Conservation (phyloP, 345 rosid species). For the Pistacia integerrima region DNA sequence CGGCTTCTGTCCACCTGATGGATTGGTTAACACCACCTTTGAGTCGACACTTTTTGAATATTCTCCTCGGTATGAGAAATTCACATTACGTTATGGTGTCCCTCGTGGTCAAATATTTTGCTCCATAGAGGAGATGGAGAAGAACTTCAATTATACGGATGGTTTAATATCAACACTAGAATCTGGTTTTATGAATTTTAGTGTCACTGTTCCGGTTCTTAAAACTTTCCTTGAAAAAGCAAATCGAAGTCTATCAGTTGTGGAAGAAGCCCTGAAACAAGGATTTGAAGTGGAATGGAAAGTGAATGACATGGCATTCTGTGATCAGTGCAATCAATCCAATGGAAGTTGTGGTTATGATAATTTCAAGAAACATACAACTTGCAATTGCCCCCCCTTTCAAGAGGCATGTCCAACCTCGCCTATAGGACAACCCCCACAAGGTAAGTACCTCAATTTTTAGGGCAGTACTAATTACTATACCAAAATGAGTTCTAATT, state of each 20-base stretch:
- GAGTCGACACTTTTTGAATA: conserved; percentile 11
- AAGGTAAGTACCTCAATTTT: background rate
- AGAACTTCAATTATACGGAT: background rate
- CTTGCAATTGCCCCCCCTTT: background rate
- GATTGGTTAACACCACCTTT: background rate
- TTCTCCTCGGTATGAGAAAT: background rate
- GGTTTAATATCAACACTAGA: background rate
- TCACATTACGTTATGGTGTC: no score
- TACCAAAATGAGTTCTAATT: background rate
- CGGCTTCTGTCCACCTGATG: conserved; percentile 24
- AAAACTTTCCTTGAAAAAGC: background rate
- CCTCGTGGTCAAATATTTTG: background rate
- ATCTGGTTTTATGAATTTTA: no score
- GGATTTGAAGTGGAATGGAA: conserved; percentile 41
- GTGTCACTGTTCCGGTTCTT: conserved; percentile 14
- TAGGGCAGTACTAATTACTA: no score
- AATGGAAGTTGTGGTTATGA: conserved; percentile 25
- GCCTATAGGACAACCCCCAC: background rate
- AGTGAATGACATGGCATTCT: background rate
- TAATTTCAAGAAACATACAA: no score
- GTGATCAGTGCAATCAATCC: conserved; percentile 10
- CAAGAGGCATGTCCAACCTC: background rate
- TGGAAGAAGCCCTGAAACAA: conserved; percentile 5
- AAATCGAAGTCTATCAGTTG: no score
- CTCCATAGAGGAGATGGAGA: no score